A percentile compares a stretch with the other conserved stretches of the same genome.
Evolutionary conservation across 352 stramenopile species (phyloP).

Genomic region (Pythium phragmiticola): DNA sequence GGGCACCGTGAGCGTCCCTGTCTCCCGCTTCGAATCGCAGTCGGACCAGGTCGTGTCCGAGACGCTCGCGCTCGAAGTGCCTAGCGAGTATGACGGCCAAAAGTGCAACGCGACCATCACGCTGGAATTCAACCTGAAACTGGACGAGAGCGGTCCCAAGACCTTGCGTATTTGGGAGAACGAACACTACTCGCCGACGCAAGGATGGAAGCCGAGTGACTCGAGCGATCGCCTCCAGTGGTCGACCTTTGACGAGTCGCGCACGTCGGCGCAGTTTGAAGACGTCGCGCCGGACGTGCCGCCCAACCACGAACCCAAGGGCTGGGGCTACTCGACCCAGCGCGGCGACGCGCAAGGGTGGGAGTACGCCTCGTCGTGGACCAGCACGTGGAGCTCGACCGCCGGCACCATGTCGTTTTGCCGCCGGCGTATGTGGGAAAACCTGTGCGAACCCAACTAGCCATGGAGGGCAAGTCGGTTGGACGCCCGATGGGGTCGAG

Average conservation of each 20-base stretch:
- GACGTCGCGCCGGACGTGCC: slow-evolving; percentile 58
- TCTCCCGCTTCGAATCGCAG: slow-evolving; percentile 49
- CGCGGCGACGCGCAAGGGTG: slow-evolving; percentile 68
- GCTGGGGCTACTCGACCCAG: slow-evolving; percentile 67
- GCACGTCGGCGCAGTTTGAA: slow-evolving; percentile 65
- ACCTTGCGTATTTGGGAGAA: slow-evolving; percentile 71
- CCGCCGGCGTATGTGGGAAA: slow-evolving; percentile 69
- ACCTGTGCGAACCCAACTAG: slow-evolving; percentile 43
- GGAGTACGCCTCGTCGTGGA: slow-evolving; percentile 66
- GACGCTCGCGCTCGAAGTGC: slow-evolving; percentile 49
- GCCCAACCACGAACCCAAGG: slow-evolving; percentile 44
- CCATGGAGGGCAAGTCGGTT: neutral
- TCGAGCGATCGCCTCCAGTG: slow-evolving; percentile 54
- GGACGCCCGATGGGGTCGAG: neutral
- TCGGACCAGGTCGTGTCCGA: slow-evolving; percentile 51
- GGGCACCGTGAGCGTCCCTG: slow-evolving; percentile 42
- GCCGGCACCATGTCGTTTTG: slow-evolving; percentile 36
- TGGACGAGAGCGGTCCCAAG: slow-evolving; percentile 56
- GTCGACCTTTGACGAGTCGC: slow-evolving; percentile 54
- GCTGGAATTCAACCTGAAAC: slow-evolving; percentile 44
- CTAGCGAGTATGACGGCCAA: slow-evolving; percentile 37
- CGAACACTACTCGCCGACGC: slow-evolving; percentile 44
- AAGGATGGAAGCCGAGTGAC: slow-evolving; percentile 46
- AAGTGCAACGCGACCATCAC: slow-evolving; percentile 34
- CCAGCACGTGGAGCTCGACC: slow-evolving; percentile 48